A percentile compares a stretch with the other conserved stretches of the same genome.
Evolutionary conservation across 306 rosid genomes (phyloP).

Genomic region (Arachis hypogaea): DNA sequence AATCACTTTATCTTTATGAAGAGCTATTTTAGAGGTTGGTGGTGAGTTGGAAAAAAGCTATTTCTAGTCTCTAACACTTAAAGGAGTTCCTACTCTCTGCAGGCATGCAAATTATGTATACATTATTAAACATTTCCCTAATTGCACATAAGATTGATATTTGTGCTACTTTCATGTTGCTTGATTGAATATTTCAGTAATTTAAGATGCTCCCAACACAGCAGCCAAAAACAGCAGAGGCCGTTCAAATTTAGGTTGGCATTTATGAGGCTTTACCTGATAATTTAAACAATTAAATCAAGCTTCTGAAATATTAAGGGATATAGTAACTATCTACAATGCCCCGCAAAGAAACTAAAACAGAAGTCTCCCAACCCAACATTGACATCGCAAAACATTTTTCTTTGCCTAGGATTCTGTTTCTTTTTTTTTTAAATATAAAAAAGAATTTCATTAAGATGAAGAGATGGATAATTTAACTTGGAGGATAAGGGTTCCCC

Average conservation of each 20-base stretch:
- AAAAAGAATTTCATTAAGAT: too few relatives aligned
- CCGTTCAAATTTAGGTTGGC: not conserved
- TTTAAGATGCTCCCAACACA: not conserved
- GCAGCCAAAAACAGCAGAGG: not conserved
- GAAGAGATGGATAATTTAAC: too few relatives aligned
- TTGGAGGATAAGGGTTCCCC: too few relatives aligned
- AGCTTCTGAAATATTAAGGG: not conserved
- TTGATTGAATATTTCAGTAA: not conserved
- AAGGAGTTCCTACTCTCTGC: not conserved
- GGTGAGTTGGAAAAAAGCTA: not conserved
- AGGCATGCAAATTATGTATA: not conserved
- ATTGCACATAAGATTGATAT: not conserved
- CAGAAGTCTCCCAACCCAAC: slow-evolving; percentile 2
- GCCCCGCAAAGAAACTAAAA: not conserved
- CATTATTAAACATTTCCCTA: not conserved
- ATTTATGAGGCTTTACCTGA: not conserved
- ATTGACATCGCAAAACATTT: slow-evolving; percentile 1
- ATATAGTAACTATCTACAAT: not conserved
- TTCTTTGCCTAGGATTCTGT: slow-evolving; percentile 17
- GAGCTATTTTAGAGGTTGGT: slow-evolving; percentile 7
- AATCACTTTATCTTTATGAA: not conserved
- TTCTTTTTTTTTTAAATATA: too few relatives aligned
- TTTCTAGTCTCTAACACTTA: not conserved
- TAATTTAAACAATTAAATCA: not conserved
- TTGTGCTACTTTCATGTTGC: not conserved